Evolutionary conservation across 768 basidiomycete genomes (phyloP).

Genomic region (Fistulinella prunicolor): DNA sequence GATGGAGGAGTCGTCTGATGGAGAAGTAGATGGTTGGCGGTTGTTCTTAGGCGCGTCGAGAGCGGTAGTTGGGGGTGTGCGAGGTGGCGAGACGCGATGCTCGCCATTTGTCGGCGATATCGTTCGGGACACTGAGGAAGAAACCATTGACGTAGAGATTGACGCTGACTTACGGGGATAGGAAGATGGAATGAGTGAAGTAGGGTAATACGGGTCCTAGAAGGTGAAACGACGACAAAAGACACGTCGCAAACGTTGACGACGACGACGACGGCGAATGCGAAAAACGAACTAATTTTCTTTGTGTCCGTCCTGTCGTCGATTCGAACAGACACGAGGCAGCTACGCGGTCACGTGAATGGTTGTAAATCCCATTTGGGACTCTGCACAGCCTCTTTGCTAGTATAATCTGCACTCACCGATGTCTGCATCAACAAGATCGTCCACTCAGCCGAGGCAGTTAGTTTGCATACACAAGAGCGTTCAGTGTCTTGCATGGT

Average conservation of each 20-base stretch:
- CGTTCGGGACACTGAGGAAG: slow-evolving; percentile 18
- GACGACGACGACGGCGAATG: slow-evolving; percentile 10
- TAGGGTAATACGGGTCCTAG: too few relatives aligned
- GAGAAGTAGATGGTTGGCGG: slow-evolving; percentile 34
- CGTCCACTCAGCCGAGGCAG: too few relatives aligned
- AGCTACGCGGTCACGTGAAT: slow-evolving; percentile 33
- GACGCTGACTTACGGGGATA: slow-evolving; percentile 12
- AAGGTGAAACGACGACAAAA: slow-evolving; percentile 9
- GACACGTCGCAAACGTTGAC: slow-evolving; percentile 20
- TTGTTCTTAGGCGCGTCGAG: slow-evolving; percentile 32
- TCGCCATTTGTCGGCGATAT: slow-evolving; percentile 32
- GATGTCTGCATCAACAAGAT: too few relatives aligned
- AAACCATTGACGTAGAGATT: slow-evolving; percentile 18
- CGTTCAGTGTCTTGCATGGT: too few relatives aligned
- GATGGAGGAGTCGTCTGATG: slow-evolving; percentile 46
- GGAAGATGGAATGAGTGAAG: background rate
- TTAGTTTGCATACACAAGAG: too few relatives aligned
- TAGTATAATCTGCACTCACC: too few relatives aligned
- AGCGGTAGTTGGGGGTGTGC: slow-evolving; percentile 26
- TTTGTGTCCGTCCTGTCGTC: slow-evolving; percentile 21
- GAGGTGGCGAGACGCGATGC: slow-evolving; percentile 30
- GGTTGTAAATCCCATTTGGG: slow-evolving; percentile 17
- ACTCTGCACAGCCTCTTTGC: too few relatives aligned
- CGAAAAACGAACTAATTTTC: slow-evolving; percentile 20
- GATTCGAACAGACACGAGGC: slow-evolving; percentile 36